Evolutionary conservation across 2,329 filamentous ascomycete species (phyloP).

Genomic region (Claviceps maximensis): DNA sequence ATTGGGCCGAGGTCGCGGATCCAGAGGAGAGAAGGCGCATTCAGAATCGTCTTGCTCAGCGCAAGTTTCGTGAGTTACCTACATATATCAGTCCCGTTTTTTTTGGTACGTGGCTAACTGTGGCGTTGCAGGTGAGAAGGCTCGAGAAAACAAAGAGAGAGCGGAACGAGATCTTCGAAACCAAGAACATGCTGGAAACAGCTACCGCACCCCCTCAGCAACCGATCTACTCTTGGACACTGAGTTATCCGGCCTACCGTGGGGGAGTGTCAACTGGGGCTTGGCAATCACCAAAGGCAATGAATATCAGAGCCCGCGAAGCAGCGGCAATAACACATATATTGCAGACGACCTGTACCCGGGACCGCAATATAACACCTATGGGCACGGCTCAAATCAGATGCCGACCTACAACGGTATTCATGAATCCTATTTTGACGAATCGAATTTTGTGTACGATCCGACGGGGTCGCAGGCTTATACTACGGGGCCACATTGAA

Average conservation of each 20-base stretch:
- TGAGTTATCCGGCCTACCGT: slow-evolving; percentile 52
- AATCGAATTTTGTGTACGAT: slow-evolving; percentile 17
- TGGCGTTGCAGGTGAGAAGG: slow-evolving; percentile 47
- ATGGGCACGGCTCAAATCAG: slow-evolving; percentile 13
- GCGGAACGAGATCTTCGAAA: slow-evolving; percentile 51
- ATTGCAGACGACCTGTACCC: slow-evolving; percentile 21
- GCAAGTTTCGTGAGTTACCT: slow-evolving; percentile 53
- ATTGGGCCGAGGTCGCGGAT: slow-evolving; percentile 59
- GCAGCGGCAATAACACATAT: slow-evolving; percentile 26
- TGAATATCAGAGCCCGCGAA: slow-evolving; percentile 31
- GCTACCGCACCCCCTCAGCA: slow-evolving; percentile 48
- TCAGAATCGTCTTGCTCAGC: slow-evolving; percentile 63
- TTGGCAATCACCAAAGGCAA: slow-evolving; percentile 38
- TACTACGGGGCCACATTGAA: not conserved
- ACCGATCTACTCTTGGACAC: slow-evolving; percentile 37
- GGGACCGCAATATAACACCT: slow-evolving; percentile 14
- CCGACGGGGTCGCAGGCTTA: not conserved
- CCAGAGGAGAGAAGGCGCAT: slow-evolving; percentile 60
- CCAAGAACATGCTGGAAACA: slow-evolving; percentile 46
- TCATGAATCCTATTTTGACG: slow-evolving; percentile 22
- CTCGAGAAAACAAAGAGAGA: slow-evolving; percentile 53
- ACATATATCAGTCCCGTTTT: no score
- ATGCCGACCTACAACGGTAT: slow-evolving; percentile 19
- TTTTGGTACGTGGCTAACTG: slow-evolving; percentile 5
- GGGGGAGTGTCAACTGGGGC: slow-evolving; percentile 55